phyloP scores from a whole-genome alignment of 208 protist genomes.

The Porcisia hertigi region DNA sequence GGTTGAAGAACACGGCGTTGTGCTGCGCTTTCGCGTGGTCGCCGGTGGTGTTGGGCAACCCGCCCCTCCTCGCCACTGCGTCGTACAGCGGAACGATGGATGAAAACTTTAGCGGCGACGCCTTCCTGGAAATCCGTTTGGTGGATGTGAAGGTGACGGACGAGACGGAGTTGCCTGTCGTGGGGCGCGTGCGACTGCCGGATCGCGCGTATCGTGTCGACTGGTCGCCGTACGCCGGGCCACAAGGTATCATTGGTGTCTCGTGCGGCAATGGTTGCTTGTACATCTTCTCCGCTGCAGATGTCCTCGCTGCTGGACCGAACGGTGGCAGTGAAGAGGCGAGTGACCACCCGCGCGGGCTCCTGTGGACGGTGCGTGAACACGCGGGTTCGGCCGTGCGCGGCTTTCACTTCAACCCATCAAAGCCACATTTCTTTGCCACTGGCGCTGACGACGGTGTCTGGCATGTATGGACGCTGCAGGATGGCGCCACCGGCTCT shows the following conservation, averaged over 20 bases:
- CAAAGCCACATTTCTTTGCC: slow-evolving; percentile 86
- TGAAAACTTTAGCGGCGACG: slow-evolving; percentile 77
- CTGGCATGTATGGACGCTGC: slow-evolving; percentile 92
- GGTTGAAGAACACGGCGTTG: slow-evolving; percentile 55
- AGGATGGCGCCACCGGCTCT: slow-evolving; percentile 64
- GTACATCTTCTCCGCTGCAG: slow-evolving; percentile 65
- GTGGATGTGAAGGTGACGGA: slow-evolving; percentile 76
- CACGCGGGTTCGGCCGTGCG: slow-evolving; percentile 81
- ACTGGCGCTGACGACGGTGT: slow-evolving; percentile 67
- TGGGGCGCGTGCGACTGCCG: slow-evolving; percentile 54
- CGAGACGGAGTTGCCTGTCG: slow-evolving; percentile 64
- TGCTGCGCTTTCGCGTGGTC: slow-evolving; percentile 84
- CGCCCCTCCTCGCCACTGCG: slow-evolving; percentile 69
- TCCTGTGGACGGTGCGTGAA: slow-evolving; percentile 82
- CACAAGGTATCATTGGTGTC: slow-evolving; percentile 74
- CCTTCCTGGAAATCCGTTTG: slow-evolving; percentile 62
- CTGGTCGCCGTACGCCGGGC: slow-evolving; percentile 59
- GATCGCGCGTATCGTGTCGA: slow-evolving; percentile 73
- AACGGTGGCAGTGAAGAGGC: slow-evolving; percentile 27
- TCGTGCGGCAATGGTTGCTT: slow-evolving; percentile 64
- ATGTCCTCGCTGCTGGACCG: slow-evolving; percentile 42
- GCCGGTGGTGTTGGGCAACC: slow-evolving; percentile 47
- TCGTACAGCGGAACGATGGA: slow-evolving; percentile 67
- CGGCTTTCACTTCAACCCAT: slow-evolving; percentile 94
- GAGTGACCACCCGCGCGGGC: slow-evolving; percentile 31